Percentiles rank a stretch among this genome's conserved stretches.
These are phyloP conservation scores for Wickerhamiella sergipiensis DNA, from an alignment of 805 yeast species.

Conservation along the genomic window DNA sequence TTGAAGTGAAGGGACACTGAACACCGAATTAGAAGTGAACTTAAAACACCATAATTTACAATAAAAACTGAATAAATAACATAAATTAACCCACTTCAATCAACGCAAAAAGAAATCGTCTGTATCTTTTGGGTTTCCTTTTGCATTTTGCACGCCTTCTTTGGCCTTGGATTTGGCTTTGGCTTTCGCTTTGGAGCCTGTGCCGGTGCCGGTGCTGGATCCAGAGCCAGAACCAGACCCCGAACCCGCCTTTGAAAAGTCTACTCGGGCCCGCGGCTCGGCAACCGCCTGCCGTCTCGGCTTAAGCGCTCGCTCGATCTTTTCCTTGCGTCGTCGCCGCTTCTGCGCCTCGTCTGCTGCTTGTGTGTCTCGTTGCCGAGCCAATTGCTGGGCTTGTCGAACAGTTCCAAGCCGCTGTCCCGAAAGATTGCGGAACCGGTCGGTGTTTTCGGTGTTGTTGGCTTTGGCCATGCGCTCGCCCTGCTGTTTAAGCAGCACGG, in stretches of 20 bases:
- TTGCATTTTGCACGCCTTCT: background rate
- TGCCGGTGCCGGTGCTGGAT: too few relatives aligned
- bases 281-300: background rate
- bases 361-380: conserved; percentile 13
- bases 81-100: too few relatives aligned
- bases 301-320: background rate
- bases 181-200: too few relatives aligned
- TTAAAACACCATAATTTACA: too few relatives aligned
- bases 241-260: too few relatives aligned
- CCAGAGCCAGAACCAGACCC: too few relatives aligned
- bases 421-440: conserved; percentile 29
- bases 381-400: conserved; percentile 27
- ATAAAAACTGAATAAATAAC: too few relatives aligned
- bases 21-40: too few relatives aligned
- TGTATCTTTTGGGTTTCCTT: too few relatives aligned
- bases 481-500: conserved; percentile 29
- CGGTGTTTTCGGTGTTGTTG: conserved; percentile 14
- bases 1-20: too few relatives aligned
- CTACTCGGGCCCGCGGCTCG: background rate
- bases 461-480: conserved; percentile 28
- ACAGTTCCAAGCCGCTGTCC: conserved; percentile 29
- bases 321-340: background rate
- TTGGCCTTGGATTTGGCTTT: background rate
- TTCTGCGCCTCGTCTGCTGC: background rate
- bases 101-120: too few relatives aligned